phyloP scores from a whole-genome alignment of 495 filamentous ascomycete genomes.

The Lasiosphaeriaceae sp. region DNA sequence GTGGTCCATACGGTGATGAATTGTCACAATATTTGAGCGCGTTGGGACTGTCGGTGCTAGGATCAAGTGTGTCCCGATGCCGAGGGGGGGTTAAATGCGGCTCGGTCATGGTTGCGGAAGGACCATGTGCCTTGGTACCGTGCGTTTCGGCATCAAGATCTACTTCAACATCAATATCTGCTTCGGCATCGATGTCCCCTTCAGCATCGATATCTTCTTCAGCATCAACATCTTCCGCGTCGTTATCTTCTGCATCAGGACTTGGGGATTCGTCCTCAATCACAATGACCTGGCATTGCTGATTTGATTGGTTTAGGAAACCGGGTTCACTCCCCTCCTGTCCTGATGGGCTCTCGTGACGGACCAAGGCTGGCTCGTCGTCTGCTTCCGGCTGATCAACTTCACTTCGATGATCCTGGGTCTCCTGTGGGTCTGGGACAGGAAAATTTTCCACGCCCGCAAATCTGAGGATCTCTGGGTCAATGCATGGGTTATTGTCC shows the following conservation, averaged over 20 bases:
- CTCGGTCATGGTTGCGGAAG: not conserved
- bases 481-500: not conserved
- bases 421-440: not conserved
- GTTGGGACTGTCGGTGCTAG: not conserved
- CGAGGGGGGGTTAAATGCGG: not conserved
- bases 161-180: too few species aligned
- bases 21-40: not conserved
- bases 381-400: constrained; percentile 5
- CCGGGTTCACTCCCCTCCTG: not conserved
- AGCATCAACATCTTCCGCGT: not conserved
- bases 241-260: constrained; percentile 1
- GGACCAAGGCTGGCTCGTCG: not conserved
- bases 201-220: too few species aligned
- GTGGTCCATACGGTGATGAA: not conserved
- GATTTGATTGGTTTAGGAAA: not conserved
- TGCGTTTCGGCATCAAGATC: too few species aligned
- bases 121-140: not conserved
- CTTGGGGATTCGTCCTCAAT: constrained; percentile 7
- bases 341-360: not conserved
- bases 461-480: constrained; percentile 7
- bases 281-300: not conserved
- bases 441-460: not conserved
- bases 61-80: not conserved
- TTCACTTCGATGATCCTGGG: not conserved
- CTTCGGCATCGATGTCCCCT: too few species aligned